phyloP scores from a whole-genome alignment of 257 asterid species.

The Fraxinus anomala region DNA sequence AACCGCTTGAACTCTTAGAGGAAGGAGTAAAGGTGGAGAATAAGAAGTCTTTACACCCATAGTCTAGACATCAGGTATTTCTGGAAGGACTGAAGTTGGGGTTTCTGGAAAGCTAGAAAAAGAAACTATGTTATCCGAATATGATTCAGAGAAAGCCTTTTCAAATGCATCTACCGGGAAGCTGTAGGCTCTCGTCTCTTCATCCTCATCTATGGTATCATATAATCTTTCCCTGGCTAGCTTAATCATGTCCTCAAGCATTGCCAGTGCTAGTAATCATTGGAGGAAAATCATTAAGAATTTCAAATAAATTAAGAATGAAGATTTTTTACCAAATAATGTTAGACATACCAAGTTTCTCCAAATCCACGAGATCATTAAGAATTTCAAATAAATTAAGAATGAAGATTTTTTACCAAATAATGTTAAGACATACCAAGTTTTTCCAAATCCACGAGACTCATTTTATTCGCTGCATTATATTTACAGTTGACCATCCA shows the following conservation, averaged over 20 bases:
- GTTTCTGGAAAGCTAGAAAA: slow-evolving; percentile 61
- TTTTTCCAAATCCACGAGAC: slow-evolving; percentile 49
- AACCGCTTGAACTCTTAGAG: slow-evolving; percentile 62
- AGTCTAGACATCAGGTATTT: slow-evolving; percentile 29
- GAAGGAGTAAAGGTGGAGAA: slow-evolving; percentile 57
- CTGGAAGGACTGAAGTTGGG: slow-evolving; percentile 84
- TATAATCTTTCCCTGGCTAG: slow-evolving; percentile 68
- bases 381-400: slow-evolving; percentile 4
- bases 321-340: neutral
- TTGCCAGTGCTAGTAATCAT: slow-evolving; percentile 41
- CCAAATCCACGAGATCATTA: slow-evolving; percentile 50
- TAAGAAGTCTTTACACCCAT: slow-evolving; percentile 35
- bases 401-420: neutral
- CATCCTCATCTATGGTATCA: slow-evolving; percentile 67
- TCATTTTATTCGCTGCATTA: slow-evolving; percentile 36
- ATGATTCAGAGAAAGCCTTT: slow-evolving; percentile 49
- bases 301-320: neutral
- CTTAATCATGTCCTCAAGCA: slow-evolving; percentile 74
- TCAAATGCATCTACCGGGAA: slow-evolving; percentile 51
- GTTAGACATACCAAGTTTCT: slow-evolving; percentile 37
- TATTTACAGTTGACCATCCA: slow-evolving; percentile 69
- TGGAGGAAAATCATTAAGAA: neutral
- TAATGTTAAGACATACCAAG: slow-evolving; percentile 28
- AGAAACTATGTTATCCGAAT: slow-evolving; percentile 44
- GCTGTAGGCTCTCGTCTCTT: slow-evolving; percentile 40